Conservation (phyloP, 352 stramenopile genomes). For the Phytopythium boreale region DNA sequence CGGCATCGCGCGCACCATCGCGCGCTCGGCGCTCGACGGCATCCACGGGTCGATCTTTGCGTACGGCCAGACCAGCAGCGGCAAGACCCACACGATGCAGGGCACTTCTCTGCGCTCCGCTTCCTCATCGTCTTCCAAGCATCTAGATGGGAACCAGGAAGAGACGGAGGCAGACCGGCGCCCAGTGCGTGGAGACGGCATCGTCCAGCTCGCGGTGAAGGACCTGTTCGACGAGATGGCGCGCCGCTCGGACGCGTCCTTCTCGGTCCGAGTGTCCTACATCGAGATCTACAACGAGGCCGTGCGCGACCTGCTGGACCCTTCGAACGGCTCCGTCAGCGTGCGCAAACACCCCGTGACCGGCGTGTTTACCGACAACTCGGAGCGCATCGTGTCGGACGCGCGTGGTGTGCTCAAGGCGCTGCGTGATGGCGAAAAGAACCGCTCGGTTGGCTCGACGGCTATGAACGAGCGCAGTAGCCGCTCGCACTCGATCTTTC, state of each 20-base stretch:
- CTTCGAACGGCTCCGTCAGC: slow-evolving; percentile 24
- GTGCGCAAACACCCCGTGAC: slow-evolving; percentile 46
- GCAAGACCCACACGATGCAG: slow-evolving; percentile 82
- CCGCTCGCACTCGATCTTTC: slow-evolving; percentile 55
- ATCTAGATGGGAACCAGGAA: slow-evolving; percentile 3
- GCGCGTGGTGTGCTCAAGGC: slow-evolving; percentile 33
- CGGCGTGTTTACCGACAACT: slow-evolving; percentile 50
- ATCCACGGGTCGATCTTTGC: slow-evolving; percentile 83
- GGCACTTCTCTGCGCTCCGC: slow-evolving; percentile 19
- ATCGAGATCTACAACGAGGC: slow-evolving; percentile 99
- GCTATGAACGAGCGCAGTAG: slow-evolving; percentile 59
- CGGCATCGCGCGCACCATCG: slow-evolving; percentile 52
- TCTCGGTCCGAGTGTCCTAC: slow-evolving; percentile 93
- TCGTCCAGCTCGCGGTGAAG: slow-evolving; percentile 43
- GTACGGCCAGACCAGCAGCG: slow-evolving; percentile 81
- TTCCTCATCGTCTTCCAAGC: slow-evolving; percentile 6
- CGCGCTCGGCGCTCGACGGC: slow-evolving; percentile 63
- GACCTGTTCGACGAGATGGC: slow-evolving; percentile 56
- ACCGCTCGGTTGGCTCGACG: slow-evolving; percentile 34
- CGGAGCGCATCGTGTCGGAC: slow-evolving; percentile 37
- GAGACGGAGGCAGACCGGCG: slow-evolving; percentile 31
- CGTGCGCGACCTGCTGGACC: slow-evolving; percentile 90
- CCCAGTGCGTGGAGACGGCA: slow-evolving; percentile 28
- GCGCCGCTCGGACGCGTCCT: slow-evolving; percentile 52
- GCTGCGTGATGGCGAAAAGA: slow-evolving; percentile 40